Base-by-base conservation (phyloP, 768 basidiomycete genomes). In the Asterophora lycoperdoides region DNA sequence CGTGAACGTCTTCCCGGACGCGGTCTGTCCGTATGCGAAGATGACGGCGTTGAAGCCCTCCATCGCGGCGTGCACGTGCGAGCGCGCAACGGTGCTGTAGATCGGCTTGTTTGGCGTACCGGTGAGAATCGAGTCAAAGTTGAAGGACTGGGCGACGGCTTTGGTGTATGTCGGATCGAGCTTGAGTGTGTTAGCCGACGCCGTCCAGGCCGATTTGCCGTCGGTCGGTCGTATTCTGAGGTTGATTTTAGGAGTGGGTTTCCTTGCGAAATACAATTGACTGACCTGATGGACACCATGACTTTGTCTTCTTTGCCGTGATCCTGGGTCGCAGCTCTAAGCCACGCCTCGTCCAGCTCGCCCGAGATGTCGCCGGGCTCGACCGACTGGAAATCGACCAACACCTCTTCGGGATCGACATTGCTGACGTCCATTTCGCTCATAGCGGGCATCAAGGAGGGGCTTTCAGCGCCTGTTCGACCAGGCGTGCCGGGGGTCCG, bases 21-120 rank as follows among this genome's bases (percentile, higher is more conserved):
- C 82, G 53, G 96, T 98, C 64, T 98, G 95, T 7, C 89, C 88
- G 45, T 90, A 89, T 0, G 96, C 95, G 58, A 99, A 99, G 35
- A 97, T 80, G 54, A 98, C 90, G 7, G 93, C 81, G 65, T 98
- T 97, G 75, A 83, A 98, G 14, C 96, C 96, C 43, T 92, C 90
- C 93, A 98, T 96, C 8, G 94, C 92, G 3, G 93, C 90, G 48
- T 79, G 81, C 1, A 91, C 89, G 59, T 92, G 90, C 3, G 81
- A 84, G 10, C 80, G 78, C 1, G 86, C 90, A 13, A 86, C 82
- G 4, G 83, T 78, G 35, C 76, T 80, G 62, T 92, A 93, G 6
- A 92, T 72, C 0, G 84, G 80, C 58, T 88, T 89, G 67, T 89
- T 92, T 29, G 84, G 80, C 1, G 85, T 83, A 0, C 86, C 86